Base-by-base conservation (phyloP, 2,329 filamentous ascomycete genomes). In the Neofusicoccum laricinum region DNA sequence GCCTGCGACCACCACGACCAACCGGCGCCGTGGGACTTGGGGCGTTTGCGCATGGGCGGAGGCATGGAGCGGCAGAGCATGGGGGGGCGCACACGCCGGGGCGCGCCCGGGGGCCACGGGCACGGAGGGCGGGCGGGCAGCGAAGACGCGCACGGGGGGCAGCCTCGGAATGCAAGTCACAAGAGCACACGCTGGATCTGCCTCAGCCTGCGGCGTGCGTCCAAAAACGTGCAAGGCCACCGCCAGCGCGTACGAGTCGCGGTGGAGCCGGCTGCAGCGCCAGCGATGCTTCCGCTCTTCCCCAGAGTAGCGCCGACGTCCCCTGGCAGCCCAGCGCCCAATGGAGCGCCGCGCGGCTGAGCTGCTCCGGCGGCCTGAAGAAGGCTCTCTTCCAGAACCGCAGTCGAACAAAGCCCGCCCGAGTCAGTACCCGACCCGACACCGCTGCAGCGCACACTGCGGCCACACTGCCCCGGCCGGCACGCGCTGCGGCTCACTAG, bases 11-110 rank as follows among this genome's bases (percentile, higher is more conserved):
- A 59, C 40, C 55, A 59, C 40, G 40, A 59, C 55, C 55, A 59
- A 59, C 55, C 55, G 55, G 55, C 55, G 41, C 55, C 55, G 55
- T 59, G 61, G 61, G 49, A 63, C 46, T 63, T 63, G 61, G 53
- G 61, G 61, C 61, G 61, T 63, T 63, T 63, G 61, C 61, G 61
- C 61, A 55, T 63, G 49, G 61, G 61, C 61, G 55, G 48, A 41
- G 61, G 61, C 59, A 62, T 62, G 61, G 61, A 59, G 55, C 55
- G 55, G 41, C 55, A 46, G 55, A 46, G 61, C 48, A 53, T 53
- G 48, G 61, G 61, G 50, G 58, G 46, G 58, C 45, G 58, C 58
- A 61, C 55, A 59, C 41, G 30, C 55, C 55, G 55, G 55, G 55
- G 55, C 36, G 53, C 21, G 55, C n/a, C 41, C 41, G 55, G 53